These are phyloP conservation scores for Cytidiella melzeri DNA, from an alignment of 768 basidiomycete species.

Conservation along the genomic window DNA sequence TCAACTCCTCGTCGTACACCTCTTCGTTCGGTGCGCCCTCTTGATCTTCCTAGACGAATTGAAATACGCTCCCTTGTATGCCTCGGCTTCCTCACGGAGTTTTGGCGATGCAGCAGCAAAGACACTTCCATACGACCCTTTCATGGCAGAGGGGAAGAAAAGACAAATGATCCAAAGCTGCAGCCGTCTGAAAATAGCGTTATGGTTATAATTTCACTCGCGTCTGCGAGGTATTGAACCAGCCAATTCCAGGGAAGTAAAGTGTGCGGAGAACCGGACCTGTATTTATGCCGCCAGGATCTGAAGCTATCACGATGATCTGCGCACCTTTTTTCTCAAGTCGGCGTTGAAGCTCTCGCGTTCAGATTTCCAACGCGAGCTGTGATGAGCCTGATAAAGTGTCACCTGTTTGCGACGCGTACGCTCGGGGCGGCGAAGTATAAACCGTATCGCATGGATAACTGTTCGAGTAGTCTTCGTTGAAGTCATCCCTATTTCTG, in stretches of 20 bases:
- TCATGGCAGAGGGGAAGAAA: conserved; percentile 25
- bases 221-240: too few species aligned
- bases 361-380: conserved; percentile 43
- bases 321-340: conserved; percentile 30
- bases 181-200: conserved; percentile 1
- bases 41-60: conserved; percentile 28
- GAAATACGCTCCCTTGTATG: conserved; percentile 33
- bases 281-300: conserved; percentile 38
- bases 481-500: conserved; percentile 22
- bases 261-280: too few species aligned
- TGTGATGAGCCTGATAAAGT: conserved; percentile 40
- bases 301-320: conserved; percentile 36
- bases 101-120: conserved; percentile 36
- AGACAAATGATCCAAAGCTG: conserved; percentile 16
- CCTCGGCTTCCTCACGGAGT: conserved; percentile 27
- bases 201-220: too few species aligned
- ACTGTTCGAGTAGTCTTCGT: conserved; percentile 17
- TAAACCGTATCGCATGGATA: conserved; percentile 17
- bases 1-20: conserved; percentile 28
- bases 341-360: conserved; percentile 42
- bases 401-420: too few species aligned
- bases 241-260: too few species aligned
- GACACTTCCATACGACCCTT: conserved; percentile 31
- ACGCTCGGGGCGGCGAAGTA: not conserved
- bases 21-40: conserved; percentile 13